Evolutionary conservation across 768 basidiomycete species (phyloP), one percentile per base, ranked within the genome.

Genomic region (Auriculariales sp.): DNA sequence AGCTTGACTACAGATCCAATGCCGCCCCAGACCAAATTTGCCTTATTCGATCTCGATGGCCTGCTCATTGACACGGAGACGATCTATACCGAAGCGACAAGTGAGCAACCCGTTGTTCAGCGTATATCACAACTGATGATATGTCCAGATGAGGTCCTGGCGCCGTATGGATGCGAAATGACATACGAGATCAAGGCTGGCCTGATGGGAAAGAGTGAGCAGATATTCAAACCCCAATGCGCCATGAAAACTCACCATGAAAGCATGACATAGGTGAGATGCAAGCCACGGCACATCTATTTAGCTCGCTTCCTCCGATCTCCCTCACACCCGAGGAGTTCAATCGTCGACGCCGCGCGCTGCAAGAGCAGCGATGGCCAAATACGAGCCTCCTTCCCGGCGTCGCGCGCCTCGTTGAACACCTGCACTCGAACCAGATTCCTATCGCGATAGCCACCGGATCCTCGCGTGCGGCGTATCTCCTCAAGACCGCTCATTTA

Each of bases 121-220:
- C n/a, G n/a, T n/a, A n/a, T n/a, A n/a, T n/a, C n/a, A n/a, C n/a
- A n/a, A n/a, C n/a, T 25, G 4, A 30, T 28, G 19, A 45, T 34
- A 50, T 48, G n/a, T n/a, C n/a, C 57, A 83, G 86, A 90, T 65
- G 71, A 77, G 27, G 79, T 88, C 48, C 75, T 92, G n/a, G 75
- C 69, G n/a, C 70, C 68, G 10, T 80, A 82, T 58, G 86, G 84
- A 24, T 79, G 78, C 53, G 65, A 75, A 53, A 85, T 91, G 81
- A 84, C 83, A 3, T 89, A 86, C 86, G 81, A 85, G 50, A 86
- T 90, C 50, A 89, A 90, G 59, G 80, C 83, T 17, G 83, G 81
- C 0, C 75, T 83, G 51, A 91, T 90, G 88, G 88, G 88, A 48
- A 85, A 83, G 69, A 76, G 86, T 86, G 46, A 49, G 71, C 62